Conservation (phyloP, 768 basidiomycete species). For the Lentinula edodes region DNA sequence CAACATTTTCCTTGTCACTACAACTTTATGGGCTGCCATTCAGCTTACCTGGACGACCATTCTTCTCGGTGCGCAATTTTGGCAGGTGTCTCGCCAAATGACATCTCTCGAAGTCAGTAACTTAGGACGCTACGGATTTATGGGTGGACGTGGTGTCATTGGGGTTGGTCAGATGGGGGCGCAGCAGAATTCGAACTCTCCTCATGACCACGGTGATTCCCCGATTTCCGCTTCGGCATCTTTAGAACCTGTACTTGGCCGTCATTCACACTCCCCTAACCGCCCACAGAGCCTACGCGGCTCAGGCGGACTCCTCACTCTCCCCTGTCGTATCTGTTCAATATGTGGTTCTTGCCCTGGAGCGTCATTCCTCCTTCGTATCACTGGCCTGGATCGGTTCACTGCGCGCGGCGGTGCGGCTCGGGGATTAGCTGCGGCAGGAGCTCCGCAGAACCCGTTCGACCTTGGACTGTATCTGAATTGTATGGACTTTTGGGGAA, state of each 20-base stretch:
- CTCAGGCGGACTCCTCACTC: not conserved
- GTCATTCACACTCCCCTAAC: slow-evolving; percentile 41
- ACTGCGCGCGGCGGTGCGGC: slow-evolving; percentile 80
- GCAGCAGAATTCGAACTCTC: slow-evolving; percentile 42
- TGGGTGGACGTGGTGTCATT: slow-evolving; percentile 85
- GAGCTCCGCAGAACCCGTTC: slow-evolving; percentile 85
- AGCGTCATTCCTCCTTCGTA: slow-evolving; percentile 75
- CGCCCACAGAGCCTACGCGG: slow-evolving; percentile 35
- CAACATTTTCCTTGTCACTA: slow-evolving; percentile 82
- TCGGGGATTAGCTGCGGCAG: slow-evolving; percentile 74
- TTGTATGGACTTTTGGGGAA: slow-evolving; percentile 93
- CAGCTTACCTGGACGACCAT: slow-evolving; percentile 95
- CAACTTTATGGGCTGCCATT: slow-evolving; percentile 81
- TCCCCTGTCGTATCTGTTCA: slow-evolving; percentile 15
- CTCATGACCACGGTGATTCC: slow-evolving; percentile 14
- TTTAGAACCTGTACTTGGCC: slow-evolving; percentile 19
- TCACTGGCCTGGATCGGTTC: slow-evolving; percentile 92
- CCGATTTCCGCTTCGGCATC: slow-evolving; percentile 10
- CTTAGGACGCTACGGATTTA: slow-evolving; percentile 91
- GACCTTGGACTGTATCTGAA: slow-evolving; percentile 75
- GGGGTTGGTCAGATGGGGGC: slow-evolving; percentile 73
- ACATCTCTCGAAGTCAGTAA: slow-evolving; percentile 96
- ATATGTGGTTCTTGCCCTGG: slow-evolving; percentile 24
- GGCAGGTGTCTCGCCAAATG: slow-evolving; percentile 92
- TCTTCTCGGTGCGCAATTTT: slow-evolving; percentile 79